Evolutionary conservation across 2,329 filamentous ascomycete genomes (phyloP), one percentile per base, ranked within the genome.

Genomic region (Calonectria henricotiae): DNA sequence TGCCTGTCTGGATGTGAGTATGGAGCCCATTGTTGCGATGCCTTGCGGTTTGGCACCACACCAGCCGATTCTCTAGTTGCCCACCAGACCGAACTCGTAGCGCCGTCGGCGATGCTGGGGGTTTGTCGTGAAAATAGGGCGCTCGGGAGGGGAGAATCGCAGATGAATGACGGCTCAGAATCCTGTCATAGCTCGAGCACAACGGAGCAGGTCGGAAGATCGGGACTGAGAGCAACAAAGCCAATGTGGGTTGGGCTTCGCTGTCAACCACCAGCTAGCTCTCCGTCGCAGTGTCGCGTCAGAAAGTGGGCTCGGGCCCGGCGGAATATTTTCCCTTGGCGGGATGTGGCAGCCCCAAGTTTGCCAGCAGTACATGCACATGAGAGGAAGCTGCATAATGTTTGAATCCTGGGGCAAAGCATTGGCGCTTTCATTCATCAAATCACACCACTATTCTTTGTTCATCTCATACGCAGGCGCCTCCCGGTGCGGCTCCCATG

Each of bases 1-100:
- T 74, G 94, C 94, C 86, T 97, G 94, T 80, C 93, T 90, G 79
- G 88, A 86, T 71, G 93, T 94, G 84, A 96, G 86, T 82, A 94
- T 88, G 80, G 90, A 89, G 86, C 89, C 92, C 93, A 95, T 95
- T 62, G 44, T 65, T 41, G 62, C 61, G 69, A 47, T 46, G 62
- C 35, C 67, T 67, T 46, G 61, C 37, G 51, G 62, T 60, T 61
- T 43, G 61, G 61, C 49, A 65, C 62, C 51, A 69, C 62, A 49
- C 54, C 65, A 61, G 67, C 47, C 64, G 62, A 54, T 55, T 32
- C 35, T 69, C 51, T 54, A 35, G 51, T 65, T 55, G 67, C 63
- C 43, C 62, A 44, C 67, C 67, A 69, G 54, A 64, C 67, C 67
- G 46, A 65, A 47, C 43, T 65, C 63, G 62, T 44, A 49, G 67